phyloP scores from a whole-genome alignment of 495 filamentous ascomycete genomes.

The Talaromyces wortmannii region DNA sequence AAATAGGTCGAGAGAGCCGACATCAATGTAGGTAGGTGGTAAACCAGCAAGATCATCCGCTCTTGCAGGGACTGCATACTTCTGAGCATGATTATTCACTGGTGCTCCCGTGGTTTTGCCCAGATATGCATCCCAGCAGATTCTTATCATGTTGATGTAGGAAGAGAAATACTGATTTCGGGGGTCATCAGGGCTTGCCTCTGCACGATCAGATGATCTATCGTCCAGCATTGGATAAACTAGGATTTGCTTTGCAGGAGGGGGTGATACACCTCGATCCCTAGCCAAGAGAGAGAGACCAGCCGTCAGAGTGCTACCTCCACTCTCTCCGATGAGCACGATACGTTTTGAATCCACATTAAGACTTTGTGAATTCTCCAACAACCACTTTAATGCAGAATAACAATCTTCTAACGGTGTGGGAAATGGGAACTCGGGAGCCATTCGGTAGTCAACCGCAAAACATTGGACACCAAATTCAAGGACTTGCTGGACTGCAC shows the following conservation, averaged over 20 bases:
- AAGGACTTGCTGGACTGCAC: background rate
- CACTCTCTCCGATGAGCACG: slow-evolving; percentile 20
- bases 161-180: background rate
- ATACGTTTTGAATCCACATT: slow-evolving; percentile 21
- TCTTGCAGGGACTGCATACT: slow-evolving; percentile 17
- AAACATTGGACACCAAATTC: background rate
- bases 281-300: slow-evolving; percentile 31
- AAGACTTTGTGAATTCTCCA: background rate
- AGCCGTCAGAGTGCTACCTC: slow-evolving; percentile 23
- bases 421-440: background rate
- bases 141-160: background rate
- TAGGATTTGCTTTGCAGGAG: slow-evolving; percentile 38
- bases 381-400: background rate
- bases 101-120: background rate
- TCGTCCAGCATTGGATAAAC: slow-evolving; percentile 46
- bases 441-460: background rate
- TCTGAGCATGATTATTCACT: background rate
- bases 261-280: slow-evolving; percentile 27
- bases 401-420: background rate
- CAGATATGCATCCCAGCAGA: background rate
- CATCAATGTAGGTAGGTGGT: slow-evolving; percentile 20
- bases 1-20: slow-evolving; percentile 18
- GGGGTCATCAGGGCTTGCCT: background rate
- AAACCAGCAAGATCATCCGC: slow-evolving; percentile 13
- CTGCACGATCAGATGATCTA: background rate